Conservation (phyloP, 176 grass and related monocot species). For the Oryza officinalis region DNA sequence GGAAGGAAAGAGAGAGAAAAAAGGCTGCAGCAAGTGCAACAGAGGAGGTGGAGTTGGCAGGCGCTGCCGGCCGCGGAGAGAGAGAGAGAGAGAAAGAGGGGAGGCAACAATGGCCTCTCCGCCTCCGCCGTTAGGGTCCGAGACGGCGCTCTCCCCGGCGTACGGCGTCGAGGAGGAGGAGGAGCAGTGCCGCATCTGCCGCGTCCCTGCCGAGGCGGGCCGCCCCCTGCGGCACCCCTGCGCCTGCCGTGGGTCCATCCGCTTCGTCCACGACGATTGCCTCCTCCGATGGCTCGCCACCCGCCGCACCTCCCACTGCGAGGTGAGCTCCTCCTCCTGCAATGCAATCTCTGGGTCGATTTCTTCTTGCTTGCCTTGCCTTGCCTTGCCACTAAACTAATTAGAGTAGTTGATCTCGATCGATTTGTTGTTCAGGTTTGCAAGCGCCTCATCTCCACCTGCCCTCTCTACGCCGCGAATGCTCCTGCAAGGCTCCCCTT, state of each 20-base stretch:
- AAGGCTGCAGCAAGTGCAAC: too few species aligned
- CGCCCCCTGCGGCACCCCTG: constrained; percentile 45
- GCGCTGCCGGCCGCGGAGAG: too few species aligned
- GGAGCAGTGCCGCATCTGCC: constrained; percentile 51
- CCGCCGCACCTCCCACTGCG: constrained; percentile 31
- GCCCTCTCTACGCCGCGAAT: constrained; percentile 35
- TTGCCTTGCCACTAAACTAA: too few species aligned
- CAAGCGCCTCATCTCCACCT: constrained; percentile 30
- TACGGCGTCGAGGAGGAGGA: background rate
- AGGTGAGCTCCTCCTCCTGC: background rate
- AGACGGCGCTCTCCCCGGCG: background rate
- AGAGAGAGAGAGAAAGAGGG: too few species aligned
- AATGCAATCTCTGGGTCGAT: background rate
- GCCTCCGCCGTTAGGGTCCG: background rate
- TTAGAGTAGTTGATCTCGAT: too few species aligned
- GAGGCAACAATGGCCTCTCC: too few species aligned
- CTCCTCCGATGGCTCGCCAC: constrained; percentile 51
- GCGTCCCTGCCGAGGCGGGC: constrained; percentile 24
- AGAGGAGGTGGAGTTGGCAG: too few species aligned
- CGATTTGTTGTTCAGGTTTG: constrained; percentile 20
- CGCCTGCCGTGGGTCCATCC: constrained; percentile 50
- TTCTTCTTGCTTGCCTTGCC: too few species aligned
- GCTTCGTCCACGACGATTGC: constrained; percentile 59
- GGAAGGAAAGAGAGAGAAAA: too few species aligned
- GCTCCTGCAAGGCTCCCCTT: constrained; percentile 34